Evolutionary conservation across 2,329 filamentous ascomycete species (phyloP), one percentile per base, ranked within the genome.

Genomic region (Nemania sp.): DNA sequence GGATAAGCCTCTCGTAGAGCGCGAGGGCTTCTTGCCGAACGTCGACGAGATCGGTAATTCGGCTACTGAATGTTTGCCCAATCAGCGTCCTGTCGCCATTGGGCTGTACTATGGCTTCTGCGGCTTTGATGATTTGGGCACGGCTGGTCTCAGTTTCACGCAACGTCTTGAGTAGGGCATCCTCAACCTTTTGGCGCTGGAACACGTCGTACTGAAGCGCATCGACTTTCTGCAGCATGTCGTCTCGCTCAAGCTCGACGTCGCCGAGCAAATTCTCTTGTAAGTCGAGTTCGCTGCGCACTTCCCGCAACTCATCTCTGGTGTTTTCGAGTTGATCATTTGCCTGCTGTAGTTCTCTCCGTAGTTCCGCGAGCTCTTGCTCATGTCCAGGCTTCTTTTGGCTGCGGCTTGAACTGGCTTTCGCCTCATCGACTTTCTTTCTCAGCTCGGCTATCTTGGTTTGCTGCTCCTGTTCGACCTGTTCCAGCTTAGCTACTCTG

Each of bases 401-500:
- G 32, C 35, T 3, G 26, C 35, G 43, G n/a, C 24, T 26, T 29
- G 15, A 35, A 11, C 32, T 7, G 32, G 7, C 32, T 29, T n/a
- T n/a, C n/a, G n/a, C n/a, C n/a, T n/a, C n/a, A n/a, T n/a, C 24
- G 26, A 27, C 24, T 22, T 47, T 18, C 13, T 26, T 15, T 15
- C n/a, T 29, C n/a, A 59, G 54, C 1, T 56, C 49, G 10, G 47
- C n/a, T 26, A 52, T 52, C 41, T 54, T 41, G 18, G 32, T 51
- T 11, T 43, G 45, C 13, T 27, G 65, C 53, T 60, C 38, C 27
- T 27, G 41, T 15, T 68, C 45, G 22, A 57, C 1, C 18, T 68
- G 45, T 41, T 69, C 61, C 11, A 65, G 49, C 5, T 27, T 20
- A 4, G 18, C 22, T 35, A 66, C 58, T 13, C 27, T 54, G 2